These are phyloP conservation scores for Trichoderma harzianum DNA, from an alignment of 2,329 filamentous ascomycete species.

Conservation along the genomic window DNA sequence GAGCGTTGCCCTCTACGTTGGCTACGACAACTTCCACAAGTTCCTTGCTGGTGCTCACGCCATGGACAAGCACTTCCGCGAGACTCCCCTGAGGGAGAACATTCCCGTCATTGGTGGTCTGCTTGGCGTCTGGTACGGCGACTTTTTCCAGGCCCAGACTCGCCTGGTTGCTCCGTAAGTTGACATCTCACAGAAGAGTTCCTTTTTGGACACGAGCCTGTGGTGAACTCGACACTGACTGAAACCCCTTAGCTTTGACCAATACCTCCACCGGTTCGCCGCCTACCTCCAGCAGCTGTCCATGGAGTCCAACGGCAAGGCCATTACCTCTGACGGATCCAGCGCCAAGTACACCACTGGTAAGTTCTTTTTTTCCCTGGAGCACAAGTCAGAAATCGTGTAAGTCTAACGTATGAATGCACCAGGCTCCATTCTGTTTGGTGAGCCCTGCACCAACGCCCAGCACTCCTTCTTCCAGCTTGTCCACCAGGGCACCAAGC, in stretches of 20 bases:
- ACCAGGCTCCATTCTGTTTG: conserved; percentile 80
- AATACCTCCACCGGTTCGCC: conserved; percentile 98
- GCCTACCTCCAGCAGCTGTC: conserved; percentile 98
- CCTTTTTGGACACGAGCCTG: background rate
- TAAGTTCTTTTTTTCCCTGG: conserved; percentile 24
- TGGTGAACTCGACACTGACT: background rate
- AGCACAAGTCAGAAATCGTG: no score
- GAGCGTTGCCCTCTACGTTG: conserved; percentile 90
- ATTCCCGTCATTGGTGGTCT: conserved; percentile 91
- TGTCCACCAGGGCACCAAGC: conserved; percentile 97
- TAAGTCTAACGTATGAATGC: conserved; percentile 21
- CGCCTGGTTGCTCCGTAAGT: conserved; percentile 91
- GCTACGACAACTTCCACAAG: conserved; percentile 95
- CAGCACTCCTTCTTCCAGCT: conserved; percentile 99
- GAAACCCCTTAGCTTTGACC: conserved; percentile 68
- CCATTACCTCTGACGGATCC: conserved; percentile 82
- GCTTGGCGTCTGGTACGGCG: conserved; percentile 95
- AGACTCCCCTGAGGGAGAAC: conserved; percentile 87
- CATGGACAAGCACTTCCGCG: conserved; percentile 98
- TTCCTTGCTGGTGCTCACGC: conserved; percentile 92
- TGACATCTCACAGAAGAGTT: background rate
- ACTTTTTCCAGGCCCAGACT: conserved; percentile 98
- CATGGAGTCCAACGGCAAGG: conserved; percentile 99
- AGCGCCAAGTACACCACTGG: conserved; percentile 96
- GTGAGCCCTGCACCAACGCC: conserved; percentile 97